These are phyloP conservation scores for Leccinellum albellum DNA, from an alignment of 768 basidiomycete species.

Conservation along the genomic window DNA sequence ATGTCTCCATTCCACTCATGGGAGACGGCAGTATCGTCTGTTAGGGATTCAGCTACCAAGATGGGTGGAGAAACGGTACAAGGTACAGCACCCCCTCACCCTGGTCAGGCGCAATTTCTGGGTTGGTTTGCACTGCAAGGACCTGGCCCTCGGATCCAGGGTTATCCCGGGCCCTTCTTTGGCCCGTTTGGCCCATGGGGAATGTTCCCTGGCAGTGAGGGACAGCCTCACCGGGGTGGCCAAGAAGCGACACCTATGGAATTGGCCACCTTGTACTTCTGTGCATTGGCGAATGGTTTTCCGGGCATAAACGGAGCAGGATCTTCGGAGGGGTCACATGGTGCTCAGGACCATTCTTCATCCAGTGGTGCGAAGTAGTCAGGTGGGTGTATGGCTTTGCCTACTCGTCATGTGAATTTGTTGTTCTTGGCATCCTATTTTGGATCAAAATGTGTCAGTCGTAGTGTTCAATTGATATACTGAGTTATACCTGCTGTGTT, in stretches of 20 bases:
- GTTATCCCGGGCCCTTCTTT: not conserved
- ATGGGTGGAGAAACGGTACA: too few relatives aligned
- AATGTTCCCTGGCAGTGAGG: not conserved
- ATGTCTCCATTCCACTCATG: too few relatives aligned
- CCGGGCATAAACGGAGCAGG: too few relatives aligned
- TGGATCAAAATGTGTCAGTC: not conserved
- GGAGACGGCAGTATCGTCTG: too few relatives aligned
- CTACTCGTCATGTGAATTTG: not conserved
- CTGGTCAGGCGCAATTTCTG: not conserved
- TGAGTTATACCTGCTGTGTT: not conserved
- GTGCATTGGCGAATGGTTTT: not conserved
- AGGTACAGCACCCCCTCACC: too few relatives aligned
- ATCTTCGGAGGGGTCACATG: too few relatives aligned
- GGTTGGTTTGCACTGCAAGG: not conserved
- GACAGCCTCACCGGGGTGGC: not conserved
- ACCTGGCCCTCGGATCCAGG: not conserved
- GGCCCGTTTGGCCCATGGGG: not conserved
- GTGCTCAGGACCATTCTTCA: too few relatives aligned
- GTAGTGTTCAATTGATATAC: not conserved
- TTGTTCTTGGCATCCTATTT: not conserved
- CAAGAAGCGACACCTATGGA: not conserved
- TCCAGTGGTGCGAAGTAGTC: too few relatives aligned
- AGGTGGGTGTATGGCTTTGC: not conserved
- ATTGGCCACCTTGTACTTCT: not conserved
- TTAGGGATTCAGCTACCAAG: too few relatives aligned